Conservation (phyloP, 2,329 filamentous ascomycete genomes). For the Beauveria scarabaeidicola region DNA sequence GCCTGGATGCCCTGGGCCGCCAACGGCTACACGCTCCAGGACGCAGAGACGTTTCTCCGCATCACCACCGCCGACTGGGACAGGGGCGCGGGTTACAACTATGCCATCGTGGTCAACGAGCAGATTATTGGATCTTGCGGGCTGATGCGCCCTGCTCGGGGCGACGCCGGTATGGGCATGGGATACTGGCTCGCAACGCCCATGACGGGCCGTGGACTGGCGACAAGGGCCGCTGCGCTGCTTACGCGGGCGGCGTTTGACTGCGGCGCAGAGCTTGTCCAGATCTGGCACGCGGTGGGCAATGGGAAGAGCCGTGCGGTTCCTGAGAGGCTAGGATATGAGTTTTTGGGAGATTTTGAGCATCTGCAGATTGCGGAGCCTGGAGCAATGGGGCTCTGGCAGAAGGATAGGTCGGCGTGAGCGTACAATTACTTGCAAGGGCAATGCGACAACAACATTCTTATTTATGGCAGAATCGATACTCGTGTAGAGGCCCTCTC, state of each 20-base stretch:
- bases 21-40: conserved; percentile 10
- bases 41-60: conserved; percentile 11
- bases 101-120: conserved; percentile 11
- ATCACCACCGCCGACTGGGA: conserved; percentile 10
- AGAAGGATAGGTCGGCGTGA: background rate
- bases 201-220: conserved; percentile 14
- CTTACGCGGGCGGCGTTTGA: conserved; percentile 13
- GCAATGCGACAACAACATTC: too few species aligned
- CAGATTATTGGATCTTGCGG: conserved; percentile 12
- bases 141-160: conserved; percentile 1
- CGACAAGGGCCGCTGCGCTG: conserved; percentile 13
- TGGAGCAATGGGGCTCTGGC: background rate
- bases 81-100: conserved; percentile 12
- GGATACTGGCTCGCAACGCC: conserved; percentile 16
- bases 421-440: too few species aligned
- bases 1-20: conserved; percentile 16
- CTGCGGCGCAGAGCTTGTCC: conserved; percentile 12
- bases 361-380: background rate
- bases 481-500: too few species aligned
- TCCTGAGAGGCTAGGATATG: conserved; percentile 12
- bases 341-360: background rate
- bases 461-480: too few species aligned
- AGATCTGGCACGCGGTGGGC: conserved; percentile 12
- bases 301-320: conserved; percentile 13
- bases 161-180: conserved; percentile 10